These are phyloP conservation scores for Penicillium sp. DNA, from an alignment of 2,329 filamentous ascomycete genomes.

Conservation along the genomic window DNA sequence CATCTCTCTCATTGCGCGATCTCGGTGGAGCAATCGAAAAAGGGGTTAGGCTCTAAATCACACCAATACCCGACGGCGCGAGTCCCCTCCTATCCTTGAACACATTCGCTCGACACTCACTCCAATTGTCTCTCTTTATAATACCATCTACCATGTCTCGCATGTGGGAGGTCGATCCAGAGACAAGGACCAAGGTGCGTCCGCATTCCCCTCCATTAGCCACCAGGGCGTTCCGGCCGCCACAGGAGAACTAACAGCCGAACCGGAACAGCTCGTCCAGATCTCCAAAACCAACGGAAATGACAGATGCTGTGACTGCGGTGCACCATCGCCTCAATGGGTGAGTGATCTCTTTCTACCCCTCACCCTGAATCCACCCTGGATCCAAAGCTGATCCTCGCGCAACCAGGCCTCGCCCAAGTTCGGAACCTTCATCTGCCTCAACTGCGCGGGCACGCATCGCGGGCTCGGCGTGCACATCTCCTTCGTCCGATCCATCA, in stretches of 20 bases:
- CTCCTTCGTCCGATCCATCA: conserved; percentile 94
- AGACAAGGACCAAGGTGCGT: conserved; percentile 85
- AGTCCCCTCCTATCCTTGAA: conserved; percentile 1
- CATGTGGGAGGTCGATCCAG: conserved; percentile 99
- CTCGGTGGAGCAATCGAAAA: conserved; percentile 6
- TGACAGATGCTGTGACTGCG: conserved; percentile 89
- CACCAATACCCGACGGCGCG: conserved; percentile 4
- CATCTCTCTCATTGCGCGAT: not conserved
- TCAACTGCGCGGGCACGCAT: conserved; percentile 91
- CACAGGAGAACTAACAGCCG: conserved; percentile 11
- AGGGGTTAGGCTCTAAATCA: conserved; percentile 12
- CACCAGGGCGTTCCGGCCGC: not conserved
- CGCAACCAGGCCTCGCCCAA: conserved; percentile 68
- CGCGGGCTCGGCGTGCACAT: conserved; percentile 95
- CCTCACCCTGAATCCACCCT: conserved; percentile 1
- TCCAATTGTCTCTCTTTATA: conserved; percentile 7
- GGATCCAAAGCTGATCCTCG: conserved; percentile 1
- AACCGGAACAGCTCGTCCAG: conserved; percentile 64
- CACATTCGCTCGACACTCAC: not conserved
- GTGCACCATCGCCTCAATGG: conserved; percentile 95
- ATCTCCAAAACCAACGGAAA: conserved; percentile 90
- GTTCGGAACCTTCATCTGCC: conserved; percentile 97
- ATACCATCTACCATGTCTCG: conserved; percentile 50
- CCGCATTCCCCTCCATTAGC: not conserved
- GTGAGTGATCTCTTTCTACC: conserved; percentile 47